Evolutionary conservation across 805 yeast genomes (phyloP), one percentile per base, ranked within the genome.

Genomic region (Yarrowia bubula): DNA sequence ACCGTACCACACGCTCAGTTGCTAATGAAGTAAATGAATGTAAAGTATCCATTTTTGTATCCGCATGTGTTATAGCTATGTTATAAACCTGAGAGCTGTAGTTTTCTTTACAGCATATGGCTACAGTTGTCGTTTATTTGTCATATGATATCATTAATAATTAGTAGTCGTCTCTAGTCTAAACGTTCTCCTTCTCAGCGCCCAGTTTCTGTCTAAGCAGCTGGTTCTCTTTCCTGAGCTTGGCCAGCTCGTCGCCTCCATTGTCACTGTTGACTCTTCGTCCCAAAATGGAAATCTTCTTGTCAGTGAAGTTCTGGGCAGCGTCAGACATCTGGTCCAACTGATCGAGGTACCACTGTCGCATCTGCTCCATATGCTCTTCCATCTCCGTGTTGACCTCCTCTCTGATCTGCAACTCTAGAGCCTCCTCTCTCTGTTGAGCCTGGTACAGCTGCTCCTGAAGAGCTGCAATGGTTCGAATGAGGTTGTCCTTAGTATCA

Each of bases 331-430:
- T 70, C 13, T 62, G 65, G 38, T 68, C 71, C 22, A 69, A 37
- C 41, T 55, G 65, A 17, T 72, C 73, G 43, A 70, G 68, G 22
- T 71, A 66, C 42, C 69, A 70, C 38, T 68, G 68, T 60, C 75
- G 74, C 50, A 76, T 53, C 46, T 66, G 67, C 3, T 66, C 57
- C 33, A 75, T 55, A 35, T 72, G 74, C 4, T 50, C 22, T 67
- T 77, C 71, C 74, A 68, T 66, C 37, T 66, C 66, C 69, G 75
- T 66, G 67, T 74, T 67, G 70, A 77, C 47, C 43, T 71, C 67
- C 66, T 69, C 44, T n/a, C 75, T 65, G n/a, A 68, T 66, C 33
- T 68, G 65, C 65, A 57, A 58, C 66, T 72, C 75, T 7, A 71
- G 41, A 13, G 39, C 39, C 35, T 68, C 18, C 32, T 68, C 63